Percentiles rank a stretch among this genome's conserved stretches.
Evolutionary conservation across 257 asterid genomes (phyloP).

Genomic region (Penstemon barbatus): DNA sequence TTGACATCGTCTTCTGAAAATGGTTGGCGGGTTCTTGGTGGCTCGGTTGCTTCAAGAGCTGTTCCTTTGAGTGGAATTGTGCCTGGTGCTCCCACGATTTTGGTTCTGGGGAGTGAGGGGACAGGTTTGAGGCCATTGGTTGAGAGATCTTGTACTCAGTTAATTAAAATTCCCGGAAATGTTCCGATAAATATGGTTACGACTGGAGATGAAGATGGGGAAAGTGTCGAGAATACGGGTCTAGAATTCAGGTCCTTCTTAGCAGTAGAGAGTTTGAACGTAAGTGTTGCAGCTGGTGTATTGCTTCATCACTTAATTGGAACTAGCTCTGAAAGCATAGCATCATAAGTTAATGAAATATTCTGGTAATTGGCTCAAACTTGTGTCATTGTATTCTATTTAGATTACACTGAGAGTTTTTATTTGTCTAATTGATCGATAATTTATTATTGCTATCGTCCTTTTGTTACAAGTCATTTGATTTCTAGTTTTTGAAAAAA

Average conservation of each 20-base stretch:
- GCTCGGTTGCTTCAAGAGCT: slow-evolving; percentile 70
- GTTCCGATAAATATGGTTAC: slow-evolving; percentile 45
- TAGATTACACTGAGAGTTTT: neutral
- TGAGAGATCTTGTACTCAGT: slow-evolving; percentile 82
- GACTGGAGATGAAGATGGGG: slow-evolving; percentile 52
- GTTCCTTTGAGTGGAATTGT: slow-evolving; percentile 56
- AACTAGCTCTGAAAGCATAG: slow-evolving; percentile 29
- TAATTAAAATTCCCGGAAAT: slow-evolving; percentile 72
- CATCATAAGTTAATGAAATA: slow-evolving; percentile 23
- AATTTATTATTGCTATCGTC: neutral
- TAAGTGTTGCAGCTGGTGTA: slow-evolving; percentile 96
- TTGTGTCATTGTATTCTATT: neutral
- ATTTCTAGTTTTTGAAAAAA: neutral
- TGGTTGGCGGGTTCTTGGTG: slow-evolving; percentile 94
- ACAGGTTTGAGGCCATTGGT: slow-evolving; percentile 94
- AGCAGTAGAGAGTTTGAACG: slow-evolving; percentile 96
- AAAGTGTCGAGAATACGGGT: slow-evolving; percentile 38
- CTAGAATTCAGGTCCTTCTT: slow-evolving; percentile 64
- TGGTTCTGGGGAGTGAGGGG: slow-evolving; percentile 94
- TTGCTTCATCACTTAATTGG: slow-evolving; percentile 79
- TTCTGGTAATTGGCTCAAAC: slow-evolving; percentile 21
- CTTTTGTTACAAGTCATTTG: neutral
- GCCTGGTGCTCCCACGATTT: slow-evolving; percentile 72
- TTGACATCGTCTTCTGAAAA: slow-evolving; percentile 67
- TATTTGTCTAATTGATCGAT: neutral